These are phyloP conservation scores for Zopfia rhizophila DNA, from an alignment of 2,329 filamentous ascomycete species.

Conservation along the genomic window DNA sequence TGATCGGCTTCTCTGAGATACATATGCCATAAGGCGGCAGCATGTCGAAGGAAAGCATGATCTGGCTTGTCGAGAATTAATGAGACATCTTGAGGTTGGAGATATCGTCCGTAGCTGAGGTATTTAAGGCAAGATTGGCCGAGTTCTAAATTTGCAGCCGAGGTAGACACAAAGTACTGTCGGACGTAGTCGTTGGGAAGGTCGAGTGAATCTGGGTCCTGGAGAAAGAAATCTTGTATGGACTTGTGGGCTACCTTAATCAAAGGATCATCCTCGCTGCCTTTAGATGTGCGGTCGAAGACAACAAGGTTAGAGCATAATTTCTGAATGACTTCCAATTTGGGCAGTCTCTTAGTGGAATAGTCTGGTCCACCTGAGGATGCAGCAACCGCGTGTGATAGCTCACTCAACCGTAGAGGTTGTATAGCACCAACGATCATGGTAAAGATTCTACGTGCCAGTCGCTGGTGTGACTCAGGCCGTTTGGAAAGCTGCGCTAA, in stretches of 20 bases:
- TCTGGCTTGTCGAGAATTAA: constrained; percentile 1
- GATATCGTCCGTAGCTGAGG: constrained; percentile 10
- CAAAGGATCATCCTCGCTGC: constrained; percentile 13
- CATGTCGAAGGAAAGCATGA: constrained; percentile 14
- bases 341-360: constrained; percentile 9
- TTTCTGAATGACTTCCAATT: constrained; percentile 15
- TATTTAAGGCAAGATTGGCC: constrained; percentile 6
- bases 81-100: constrained; percentile 5
- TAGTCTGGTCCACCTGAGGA: constrained; percentile 7
- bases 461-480: constrained; percentile 13
- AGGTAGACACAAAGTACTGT: constrained; percentile 12
- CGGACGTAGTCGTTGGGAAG: constrained; percentile 6
- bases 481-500: constrained; percentile 6
- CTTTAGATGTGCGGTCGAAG: constrained; percentile 13
- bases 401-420: constrained; percentile 17
- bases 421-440: constrained; percentile 20
- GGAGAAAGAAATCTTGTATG: constrained; percentile 19
- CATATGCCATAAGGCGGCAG: constrained; percentile 13
- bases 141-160: constrained; percentile 9
- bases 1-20: constrained; percentile 3
- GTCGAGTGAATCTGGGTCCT: constrained; percentile 13
- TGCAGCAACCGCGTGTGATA: constrained; percentile 18
- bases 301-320: constrained; percentile 17
- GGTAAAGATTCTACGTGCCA: constrained; percentile 17
- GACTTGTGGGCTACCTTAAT: constrained; percentile 23